Evolutionary conservation across 257 asterid species (phyloP).

Genomic region (Rauvolfia tetraphylla): DNA sequence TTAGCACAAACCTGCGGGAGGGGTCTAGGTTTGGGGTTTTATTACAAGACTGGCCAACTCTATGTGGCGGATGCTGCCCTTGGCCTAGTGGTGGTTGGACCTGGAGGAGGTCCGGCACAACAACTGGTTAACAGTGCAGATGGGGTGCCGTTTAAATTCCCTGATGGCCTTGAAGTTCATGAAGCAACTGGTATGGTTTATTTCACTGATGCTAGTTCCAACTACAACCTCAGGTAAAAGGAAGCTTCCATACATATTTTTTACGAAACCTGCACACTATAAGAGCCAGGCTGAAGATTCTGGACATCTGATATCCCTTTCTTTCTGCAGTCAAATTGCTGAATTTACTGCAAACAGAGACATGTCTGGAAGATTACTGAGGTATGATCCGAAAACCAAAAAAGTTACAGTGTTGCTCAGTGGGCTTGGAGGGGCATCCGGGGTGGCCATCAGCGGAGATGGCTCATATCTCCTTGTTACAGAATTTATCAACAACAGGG

Average conservation of each 20-base stretch:
- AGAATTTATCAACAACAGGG: neutral
- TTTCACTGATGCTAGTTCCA: neutral
- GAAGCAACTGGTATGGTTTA: neutral
- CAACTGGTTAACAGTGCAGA: neutral
- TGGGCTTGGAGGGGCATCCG: neutral
- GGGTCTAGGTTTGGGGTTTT: slow-evolving; percentile 41
- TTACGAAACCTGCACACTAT: no score
- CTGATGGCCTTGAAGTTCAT: neutral
- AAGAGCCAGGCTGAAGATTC: neutral
- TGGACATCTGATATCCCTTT: neutral
- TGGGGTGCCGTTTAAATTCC: neutral
- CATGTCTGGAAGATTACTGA: neutral
- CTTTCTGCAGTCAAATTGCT: neutral
- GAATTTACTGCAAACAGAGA: neutral
- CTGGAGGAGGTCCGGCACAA: neutral
- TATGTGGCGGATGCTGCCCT: slow-evolving; percentile 30
- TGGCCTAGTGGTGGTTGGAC: slow-evolving; percentile 22
- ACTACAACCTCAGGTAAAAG: neutral
- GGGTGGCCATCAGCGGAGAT: slow-evolving; percentile 2
- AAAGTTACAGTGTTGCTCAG: neutral
- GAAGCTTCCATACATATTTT: neutral
- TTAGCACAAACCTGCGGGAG: slow-evolving; percentile 34
- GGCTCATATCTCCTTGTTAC: neutral
- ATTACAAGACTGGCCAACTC: slow-evolving; percentile 35
- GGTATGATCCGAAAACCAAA: neutral